Evolutionary conservation across 371 early-diverging fungal species (phyloP).

Genomic region (Mucor mucedo): DNA sequence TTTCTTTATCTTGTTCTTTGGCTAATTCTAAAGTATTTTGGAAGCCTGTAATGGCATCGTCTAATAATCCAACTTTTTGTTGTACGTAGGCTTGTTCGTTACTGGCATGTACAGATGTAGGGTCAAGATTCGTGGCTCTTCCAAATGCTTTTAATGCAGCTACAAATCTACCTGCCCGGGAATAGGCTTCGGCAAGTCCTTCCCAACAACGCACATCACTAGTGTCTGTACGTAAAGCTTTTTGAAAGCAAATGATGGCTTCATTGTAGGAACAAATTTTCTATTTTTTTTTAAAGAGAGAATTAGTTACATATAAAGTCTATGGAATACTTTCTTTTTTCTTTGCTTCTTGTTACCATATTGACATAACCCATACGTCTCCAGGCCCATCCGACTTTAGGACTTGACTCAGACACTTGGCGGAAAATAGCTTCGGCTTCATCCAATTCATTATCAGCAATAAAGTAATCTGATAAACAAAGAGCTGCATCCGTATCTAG

Average conservation of each 20-base stretch:
- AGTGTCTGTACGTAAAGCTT: constrained; percentile 73
- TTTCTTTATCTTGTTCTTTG: constrained; percentile 38
- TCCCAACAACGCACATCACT: constrained; percentile 79
- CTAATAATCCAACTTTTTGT: constrained; percentile 67
- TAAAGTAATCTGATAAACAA: constrained; percentile 66
- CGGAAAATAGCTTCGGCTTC: constrained; percentile 64
- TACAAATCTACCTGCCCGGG: constrained; percentile 82
- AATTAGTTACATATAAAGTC: no score
- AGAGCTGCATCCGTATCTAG: constrained; percentile 73
- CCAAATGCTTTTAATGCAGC: constrained; percentile 84
- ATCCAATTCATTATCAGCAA: constrained; percentile 54
- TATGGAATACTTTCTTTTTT: no score
- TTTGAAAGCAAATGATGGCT: constrained; percentile 85
- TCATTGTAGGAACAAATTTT: constrained; percentile 53
- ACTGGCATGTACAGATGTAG: constrained; percentile 50
- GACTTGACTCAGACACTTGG: constrained; percentile 45
- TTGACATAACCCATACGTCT: constrained; percentile 74
- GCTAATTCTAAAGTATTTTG: constrained; percentile 48
- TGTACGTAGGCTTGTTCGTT: constrained; percentile 67
- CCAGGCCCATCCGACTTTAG: constrained; percentile 80
- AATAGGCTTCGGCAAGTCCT: constrained; percentile 87
- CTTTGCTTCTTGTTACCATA: constrained; percentile 52
- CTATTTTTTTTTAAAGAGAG: constrained; percentile 16
- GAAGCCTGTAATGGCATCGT: constrained; percentile 69
- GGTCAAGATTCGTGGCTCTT: constrained; percentile 72